Evolutionary conservation across 177 flowering plant genomes (phyloP), one percentile per base, ranked within the genome.

Genomic region (Vitis hybrid): DNA sequence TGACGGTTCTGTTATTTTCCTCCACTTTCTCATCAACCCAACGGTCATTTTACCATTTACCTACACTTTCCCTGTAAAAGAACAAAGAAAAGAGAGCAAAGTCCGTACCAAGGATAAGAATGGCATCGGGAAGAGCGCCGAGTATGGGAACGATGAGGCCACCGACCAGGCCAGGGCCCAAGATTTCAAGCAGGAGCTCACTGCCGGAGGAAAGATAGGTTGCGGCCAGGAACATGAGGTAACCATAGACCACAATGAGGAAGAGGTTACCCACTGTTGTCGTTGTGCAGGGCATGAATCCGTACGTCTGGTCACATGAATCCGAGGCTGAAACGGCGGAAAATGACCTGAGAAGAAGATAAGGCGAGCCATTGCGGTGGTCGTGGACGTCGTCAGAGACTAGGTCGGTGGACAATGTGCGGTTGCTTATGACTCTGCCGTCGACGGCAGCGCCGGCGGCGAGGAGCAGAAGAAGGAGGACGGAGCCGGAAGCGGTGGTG

Each of bases 61-160:
- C 46, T 40, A 40, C 46, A 40, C 46, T 40, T 40, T 7, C 46
- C 46, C 8, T 1, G 46, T 40, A 52, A 60, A 54, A 62, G 2
- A 14, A 27, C 30, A 27, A 14, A 15, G 10, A 40, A 6, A 40
- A 9, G 9, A 21, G 60, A 46, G 18, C n/a, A 10, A 52, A 50
- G 8, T 15, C 24, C 19, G 4, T 68, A 84, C 87, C 87, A 19
- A 92, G 88, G 62, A 92, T 87, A 50, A 92, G 90, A 78, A 92
- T 66, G 54, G 97, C 97, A 60, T 90, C 93, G 1, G 97, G 97
- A 71, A 92, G 88, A 1, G 95, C 93, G 11, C 97, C 93, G 58
- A 92, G 95, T 0, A 85, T 69, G 46, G 97, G 97, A 11, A 92
- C 86, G 61, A 92, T 83, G 14, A 92, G 75, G 14, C 97, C 95